phyloP scores from a whole-genome alignment of 2,329 filamentous ascomycete genomes.

The Aspergillus sp. region DNA sequence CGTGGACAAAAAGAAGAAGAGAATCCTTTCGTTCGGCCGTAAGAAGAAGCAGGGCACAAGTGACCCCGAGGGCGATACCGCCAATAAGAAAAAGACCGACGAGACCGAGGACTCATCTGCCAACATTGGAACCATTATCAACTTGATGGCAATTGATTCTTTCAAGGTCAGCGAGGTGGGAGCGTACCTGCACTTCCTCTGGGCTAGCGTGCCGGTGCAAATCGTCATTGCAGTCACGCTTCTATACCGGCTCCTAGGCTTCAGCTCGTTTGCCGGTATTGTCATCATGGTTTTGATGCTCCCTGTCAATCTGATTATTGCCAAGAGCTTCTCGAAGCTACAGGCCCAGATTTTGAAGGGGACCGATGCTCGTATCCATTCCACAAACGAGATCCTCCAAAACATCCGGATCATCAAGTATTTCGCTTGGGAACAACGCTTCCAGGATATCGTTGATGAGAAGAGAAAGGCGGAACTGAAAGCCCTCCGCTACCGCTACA shows the following conservation, averaged over 20 bases:
- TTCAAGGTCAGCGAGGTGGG: conserved; percentile 98
- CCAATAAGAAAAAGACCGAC: conserved; percentile 31
- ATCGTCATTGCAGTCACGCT: conserved; percentile 78
- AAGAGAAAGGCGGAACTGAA: conserved; percentile 80
- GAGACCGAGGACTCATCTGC: conserved; percentile 70
- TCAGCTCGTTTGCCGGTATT: conserved; percentile 92
- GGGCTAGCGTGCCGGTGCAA: conserved; percentile 88
- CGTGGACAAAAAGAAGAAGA: conserved; percentile 48
- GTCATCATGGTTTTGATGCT: conserved; percentile 86
- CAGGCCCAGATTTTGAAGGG: conserved; percentile 91
- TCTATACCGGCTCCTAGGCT: conserved; percentile 87
- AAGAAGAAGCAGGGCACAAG: conserved; percentile 52
- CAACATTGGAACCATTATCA: conserved; percentile 97
- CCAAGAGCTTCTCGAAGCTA: conserved; percentile 79
- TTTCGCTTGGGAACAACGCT: conserved; percentile 96
- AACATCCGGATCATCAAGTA: conserved; percentile 99
- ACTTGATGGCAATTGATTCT: conserved; percentile 98
- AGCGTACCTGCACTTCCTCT: conserved; percentile 94
- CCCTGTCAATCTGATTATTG: conserved; percentile 87
- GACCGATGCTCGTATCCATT: conserved; percentile 93
- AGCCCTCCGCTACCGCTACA: conserved; percentile 78
- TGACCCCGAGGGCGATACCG: conserved; percentile 26
- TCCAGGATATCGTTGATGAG: conserved; percentile 83
- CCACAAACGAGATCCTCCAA: conserved; percentile 94
- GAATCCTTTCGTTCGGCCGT: conserved; percentile 60